These are phyloP conservation scores for Chrysochromulina parva DNA, from an alignment of 78 protist species.

Conservation along the genomic window DNA sequence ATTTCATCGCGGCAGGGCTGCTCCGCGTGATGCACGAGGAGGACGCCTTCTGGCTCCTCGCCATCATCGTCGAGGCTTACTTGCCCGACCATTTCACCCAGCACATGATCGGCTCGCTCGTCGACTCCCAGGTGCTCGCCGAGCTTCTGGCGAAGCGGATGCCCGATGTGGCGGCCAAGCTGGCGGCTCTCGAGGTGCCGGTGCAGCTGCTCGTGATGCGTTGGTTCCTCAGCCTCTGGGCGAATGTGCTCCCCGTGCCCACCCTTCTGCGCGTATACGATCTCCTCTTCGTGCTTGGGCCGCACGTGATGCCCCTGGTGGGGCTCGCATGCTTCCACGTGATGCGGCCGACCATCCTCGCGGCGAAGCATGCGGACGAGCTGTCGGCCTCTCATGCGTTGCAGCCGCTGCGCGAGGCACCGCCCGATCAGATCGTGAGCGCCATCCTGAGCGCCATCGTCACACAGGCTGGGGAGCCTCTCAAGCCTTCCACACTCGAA, in stretches of 20 bases:
- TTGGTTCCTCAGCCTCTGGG: constrained; percentile 18
- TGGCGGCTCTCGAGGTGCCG: neutral
- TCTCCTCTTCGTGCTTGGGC: neutral
- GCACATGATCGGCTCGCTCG: constrained; percentile 57
- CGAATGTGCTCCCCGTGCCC: neutral
- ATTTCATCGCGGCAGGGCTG: constrained; percentile 73
- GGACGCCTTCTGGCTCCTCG: constrained; percentile 79
- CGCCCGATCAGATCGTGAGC: too few relatives aligned
- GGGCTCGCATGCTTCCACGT: neutral
- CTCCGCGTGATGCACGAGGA: constrained; percentile 71
- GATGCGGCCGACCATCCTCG: neutral
- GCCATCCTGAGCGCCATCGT: too few relatives aligned
- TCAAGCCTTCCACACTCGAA: too few relatives aligned
- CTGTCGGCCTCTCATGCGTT: too few relatives aligned
- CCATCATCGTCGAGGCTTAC: constrained; percentile 58
- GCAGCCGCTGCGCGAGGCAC: too few relatives aligned
- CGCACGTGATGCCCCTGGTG: neutral
- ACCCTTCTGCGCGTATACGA: neutral
- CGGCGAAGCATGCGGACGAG: neutral
- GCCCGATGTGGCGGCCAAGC: neutral
- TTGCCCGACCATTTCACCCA: constrained; percentile 53
- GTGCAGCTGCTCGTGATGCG: neutral
- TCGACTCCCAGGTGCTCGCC: constrained; percentile 69
- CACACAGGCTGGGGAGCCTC: too few relatives aligned
- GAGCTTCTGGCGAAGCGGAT: constrained; percentile 31